Base-by-base conservation (phyloP, 73 alveolate species). In the Paramecium pentaurelia region DNA sequence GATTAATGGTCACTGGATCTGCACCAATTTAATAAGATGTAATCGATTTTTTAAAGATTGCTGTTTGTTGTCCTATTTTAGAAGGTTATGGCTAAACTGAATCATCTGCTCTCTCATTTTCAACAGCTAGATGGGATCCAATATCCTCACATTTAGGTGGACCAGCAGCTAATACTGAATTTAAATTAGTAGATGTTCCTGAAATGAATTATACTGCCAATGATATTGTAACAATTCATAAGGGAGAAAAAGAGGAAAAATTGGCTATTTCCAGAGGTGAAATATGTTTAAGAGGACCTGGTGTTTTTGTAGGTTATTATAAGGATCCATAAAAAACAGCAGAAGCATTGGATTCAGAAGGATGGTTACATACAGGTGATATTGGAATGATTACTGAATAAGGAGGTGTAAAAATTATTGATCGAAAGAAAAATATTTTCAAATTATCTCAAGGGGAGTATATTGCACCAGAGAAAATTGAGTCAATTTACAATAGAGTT, bases 1-100 rank as follows among this genome's bases (percentile, higher is more conserved):
- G 98, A 58, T 45, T 93, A 28, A 93, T 98, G 93, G 86, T 84
- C 60, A 95, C 99, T 1, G 99, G 99, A 9, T 88, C 98, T 2
- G 99, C 99, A 10, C 99, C 99, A 3, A 97, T 98, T 10, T 88
- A 98, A 22, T 86, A 91, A 51, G 97, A 97, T 42, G 97, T 97
- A 25, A 86, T 95, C 20, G 96, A 94, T 40, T 97, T 96, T 93
- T 51, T 97, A 40, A 94, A 96, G 73, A 86, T 96, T 6, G 93
- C 95, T 1, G 93, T 93, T 30, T 92, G 97, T 93, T 91, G 95
- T 64, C 96, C 97, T 5, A 86, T 97, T 22, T 11, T 75, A 11
- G 97, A 97, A 88, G 99, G 99, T 11, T 98, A 96, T 93, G 99
- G 99, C 0, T 96, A 96, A 94, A 98, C 99, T 12, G 99, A 98